Evolutionary conservation across 352 stramenopile species (phyloP).

Genomic region (Sclerospora graminicola): DNA sequence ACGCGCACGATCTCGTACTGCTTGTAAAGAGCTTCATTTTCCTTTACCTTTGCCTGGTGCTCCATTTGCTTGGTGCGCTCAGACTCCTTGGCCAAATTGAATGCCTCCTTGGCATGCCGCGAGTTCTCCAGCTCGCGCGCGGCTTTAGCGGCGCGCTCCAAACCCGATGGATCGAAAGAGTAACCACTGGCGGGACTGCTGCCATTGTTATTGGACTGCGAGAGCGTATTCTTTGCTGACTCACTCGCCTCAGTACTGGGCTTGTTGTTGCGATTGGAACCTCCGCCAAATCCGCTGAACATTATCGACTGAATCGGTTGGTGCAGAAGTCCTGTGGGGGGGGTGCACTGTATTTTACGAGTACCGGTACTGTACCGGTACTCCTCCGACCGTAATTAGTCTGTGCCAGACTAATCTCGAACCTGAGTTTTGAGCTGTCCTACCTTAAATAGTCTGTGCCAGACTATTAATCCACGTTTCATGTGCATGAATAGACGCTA

Average conservation of each 20-base stretch:
- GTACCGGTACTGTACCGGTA: too few relatives aligned
- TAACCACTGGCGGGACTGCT: conserved; percentile 37
- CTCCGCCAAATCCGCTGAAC: conserved; percentile 55
- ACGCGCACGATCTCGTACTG: conserved; percentile 91
- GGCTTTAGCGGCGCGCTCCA: conserved; percentile 96
- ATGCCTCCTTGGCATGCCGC: conserved; percentile 89
- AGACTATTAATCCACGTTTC: too few relatives aligned
- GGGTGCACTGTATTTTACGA: too few relatives aligned
- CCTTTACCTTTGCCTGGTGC: conserved; percentile 87
- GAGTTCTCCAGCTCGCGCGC: conserved; percentile 94
- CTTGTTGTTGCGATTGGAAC: conserved; percentile 23
- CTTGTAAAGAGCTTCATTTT: conserved; percentile 89
- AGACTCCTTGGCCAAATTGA: conserved; percentile 93
- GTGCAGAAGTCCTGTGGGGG: too few relatives aligned
- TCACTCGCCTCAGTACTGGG: conserved; percentile 17
- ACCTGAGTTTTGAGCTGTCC: too few relatives aligned
- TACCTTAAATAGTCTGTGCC: too few relatives aligned
- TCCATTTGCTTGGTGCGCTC: conserved; percentile 93
- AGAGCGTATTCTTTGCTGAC: conserved; percentile 24
- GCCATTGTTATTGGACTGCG: conserved; percentile 19
- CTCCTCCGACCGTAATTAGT: too few relatives aligned
- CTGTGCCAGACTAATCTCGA: too few relatives aligned
- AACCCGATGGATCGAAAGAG: conserved; percentile 92
- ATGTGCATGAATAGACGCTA: too few relatives aligned
- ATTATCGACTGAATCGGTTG: too few relatives aligned